These are phyloP conservation scores for Epichloe amarillans DNA, from an alignment of 2,329 filamentous ascomycete genomes.

Conservation along the genomic window DNA sequence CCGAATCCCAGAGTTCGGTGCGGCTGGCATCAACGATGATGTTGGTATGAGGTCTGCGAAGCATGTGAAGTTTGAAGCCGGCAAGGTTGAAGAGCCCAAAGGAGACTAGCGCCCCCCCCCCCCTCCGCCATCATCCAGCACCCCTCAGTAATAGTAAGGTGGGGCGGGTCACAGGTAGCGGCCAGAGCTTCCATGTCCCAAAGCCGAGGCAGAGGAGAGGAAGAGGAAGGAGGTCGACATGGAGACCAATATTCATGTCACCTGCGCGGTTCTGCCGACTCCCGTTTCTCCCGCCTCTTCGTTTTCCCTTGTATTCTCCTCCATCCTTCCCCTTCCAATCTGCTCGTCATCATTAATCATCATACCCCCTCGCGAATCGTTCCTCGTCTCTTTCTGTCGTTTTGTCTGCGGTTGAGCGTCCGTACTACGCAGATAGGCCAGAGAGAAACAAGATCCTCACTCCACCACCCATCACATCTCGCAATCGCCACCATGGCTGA, in stretches of 20 bases:
- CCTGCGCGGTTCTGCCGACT: not conserved
- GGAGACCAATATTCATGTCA: not conserved
- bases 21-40: too few relatives aligned
- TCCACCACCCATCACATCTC: conserved; percentile 6
- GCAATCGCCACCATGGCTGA: conserved; percentile 38
- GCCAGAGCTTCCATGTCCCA: conserved; percentile 1
- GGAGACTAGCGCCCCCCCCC: conserved; percentile 8
- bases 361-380: not conserved
- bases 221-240: too few relatives aligned
- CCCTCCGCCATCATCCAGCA: too few relatives aligned
- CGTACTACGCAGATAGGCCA: not conserved
- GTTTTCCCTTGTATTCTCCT: conserved; percentile 2
- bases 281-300: not conserved
- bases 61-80: conserved; percentile 15
- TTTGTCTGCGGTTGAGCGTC: conserved; percentile 5
- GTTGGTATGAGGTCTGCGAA: conserved; percentile 4
- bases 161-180: not conserved
- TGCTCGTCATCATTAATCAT: not conserved
- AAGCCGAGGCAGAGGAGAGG: conserved; percentile 9
- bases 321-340: conserved; percentile 2
- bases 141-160: conserved; percentile 11
- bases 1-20: too few relatives aligned
- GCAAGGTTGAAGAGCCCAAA: conserved; percentile 4
- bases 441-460: not conserved
- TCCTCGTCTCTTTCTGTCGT: conserved; percentile 3